Evolutionary conservation across 2,329 filamentous ascomycete species (phyloP).

Genomic region (Setomelanomma holmii): DNA sequence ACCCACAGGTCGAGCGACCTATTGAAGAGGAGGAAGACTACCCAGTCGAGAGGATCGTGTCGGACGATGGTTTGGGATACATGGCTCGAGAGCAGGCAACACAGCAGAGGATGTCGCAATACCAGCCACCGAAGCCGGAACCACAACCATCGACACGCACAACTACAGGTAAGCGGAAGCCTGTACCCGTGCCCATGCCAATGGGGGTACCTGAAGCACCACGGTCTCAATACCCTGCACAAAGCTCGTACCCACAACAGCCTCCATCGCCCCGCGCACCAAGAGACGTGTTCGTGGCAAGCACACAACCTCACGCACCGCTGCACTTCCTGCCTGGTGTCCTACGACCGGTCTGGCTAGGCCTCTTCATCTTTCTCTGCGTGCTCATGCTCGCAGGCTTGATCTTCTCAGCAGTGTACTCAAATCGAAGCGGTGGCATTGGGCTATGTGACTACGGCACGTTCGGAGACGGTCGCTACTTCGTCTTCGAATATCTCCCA

Average conservation of each 20-base stretch:
- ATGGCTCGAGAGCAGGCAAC: constrained; percentile 42
- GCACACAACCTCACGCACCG: constrained; percentile 51
- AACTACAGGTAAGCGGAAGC: constrained; percentile 9
- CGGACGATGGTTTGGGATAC: constrained; percentile 48
- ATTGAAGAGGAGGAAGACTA: constrained; percentile 50
- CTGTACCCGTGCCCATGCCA: constrained; percentile 2
- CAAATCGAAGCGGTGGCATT: constrained; percentile 57
- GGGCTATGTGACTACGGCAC: constrained; percentile 71
- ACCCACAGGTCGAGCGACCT: constrained; percentile 40
- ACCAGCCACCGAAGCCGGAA: constrained; percentile 28
- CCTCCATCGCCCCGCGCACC: constrained; percentile 22
- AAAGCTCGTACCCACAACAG: constrained; percentile 5
- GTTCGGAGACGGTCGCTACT: constrained; percentile 78
- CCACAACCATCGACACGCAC: constrained; percentile 18
- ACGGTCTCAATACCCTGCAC: constrained; percentile 4
- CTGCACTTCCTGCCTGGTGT: constrained; percentile 76
- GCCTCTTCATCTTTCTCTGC: constrained; percentile 66
- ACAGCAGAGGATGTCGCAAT: constrained; percentile 36
- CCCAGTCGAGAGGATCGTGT: constrained; percentile 59
- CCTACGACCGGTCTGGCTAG: constrained; percentile 71
- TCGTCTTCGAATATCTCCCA: constrained; percentile 85
- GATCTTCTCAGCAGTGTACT: constrained; percentile 68
- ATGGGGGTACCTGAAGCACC: neutral
- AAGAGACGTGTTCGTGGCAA: constrained; percentile 57
- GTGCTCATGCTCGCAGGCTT: constrained; percentile 75